These are phyloP conservation scores for Hysterangium stoloniferum DNA, from an alignment of 768 basidiomycete genomes.

Conservation along the genomic window DNA sequence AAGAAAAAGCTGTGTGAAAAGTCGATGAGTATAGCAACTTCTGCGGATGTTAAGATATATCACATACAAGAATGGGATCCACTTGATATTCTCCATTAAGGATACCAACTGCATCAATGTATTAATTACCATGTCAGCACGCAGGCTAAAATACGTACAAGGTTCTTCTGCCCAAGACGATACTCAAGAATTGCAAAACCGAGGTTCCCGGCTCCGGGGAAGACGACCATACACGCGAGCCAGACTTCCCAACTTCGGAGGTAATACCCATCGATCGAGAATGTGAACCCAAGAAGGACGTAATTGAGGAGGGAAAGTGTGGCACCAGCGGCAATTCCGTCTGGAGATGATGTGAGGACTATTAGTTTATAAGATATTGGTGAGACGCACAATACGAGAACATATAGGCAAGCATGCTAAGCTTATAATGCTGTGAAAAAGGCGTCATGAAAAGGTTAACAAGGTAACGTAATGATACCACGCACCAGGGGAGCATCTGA, in stretches of 20 bases:
- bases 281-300: slow-evolving; percentile 53
- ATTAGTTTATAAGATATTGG: background rate
- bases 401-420: slow-evolving; percentile 57
- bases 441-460: background rate
- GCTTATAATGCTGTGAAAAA: slow-evolving; percentile 54
- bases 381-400: slow-evolving; percentile 35
- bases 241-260: slow-evolving; percentile 67
- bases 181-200: slow-evolving; percentile 65
- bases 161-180: slow-evolving; percentile 49
- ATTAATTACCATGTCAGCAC: background rate
- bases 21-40: too few species aligned
- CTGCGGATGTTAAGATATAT: slow-evolving; percentile 52
- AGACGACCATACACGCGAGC: slow-evolving; percentile 62
- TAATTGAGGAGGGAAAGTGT: slow-evolving; percentile 63
- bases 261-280: slow-evolving; percentile 64
- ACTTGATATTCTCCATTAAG: slow-evolving; percentile 51
- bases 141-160: slow-evolving; percentile 17
- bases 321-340: slow-evolving; percentile 59
- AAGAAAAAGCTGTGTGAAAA: slow-evolving; percentile 42
- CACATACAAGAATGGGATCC: slow-evolving; percentile 70
- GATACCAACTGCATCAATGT: slow-evolving; percentile 26
- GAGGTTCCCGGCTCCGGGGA: slow-evolving; percentile 63
- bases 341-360: slow-evolving; percentile 14
- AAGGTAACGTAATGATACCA: too few species aligned
- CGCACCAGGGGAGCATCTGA: slow-evolving; percentile 50